These are phyloP conservation scores for Colletotrichum sp. DNA, from an alignment of 2,329 filamentous ascomycete genomes.

Conservation along the genomic window DNA sequence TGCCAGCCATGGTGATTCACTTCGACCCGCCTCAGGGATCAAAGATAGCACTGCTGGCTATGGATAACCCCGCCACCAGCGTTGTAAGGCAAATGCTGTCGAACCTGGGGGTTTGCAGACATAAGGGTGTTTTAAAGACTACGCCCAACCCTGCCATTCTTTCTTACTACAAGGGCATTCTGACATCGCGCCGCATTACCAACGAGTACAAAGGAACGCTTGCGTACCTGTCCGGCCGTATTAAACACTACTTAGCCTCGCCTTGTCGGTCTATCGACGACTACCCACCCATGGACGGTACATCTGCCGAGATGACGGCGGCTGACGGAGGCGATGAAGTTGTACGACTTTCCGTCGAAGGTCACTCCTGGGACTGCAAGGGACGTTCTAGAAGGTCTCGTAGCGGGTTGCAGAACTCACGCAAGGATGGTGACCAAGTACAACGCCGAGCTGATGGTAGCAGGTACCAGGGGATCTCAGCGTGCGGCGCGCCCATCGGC, in stretches of 20 bases:
- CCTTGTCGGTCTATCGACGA: neutral
- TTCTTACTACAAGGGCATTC: neutral
- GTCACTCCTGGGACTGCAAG: neutral
- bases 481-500: neutral
- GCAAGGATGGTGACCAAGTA: neutral
- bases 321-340: neutral
- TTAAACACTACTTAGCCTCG: neutral
- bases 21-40: neutral
- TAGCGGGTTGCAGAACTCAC: neutral
- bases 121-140: neutral
- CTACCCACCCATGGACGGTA: neutral
- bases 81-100: neutral
- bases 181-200: neutral
- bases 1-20: neutral
- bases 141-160: neutral
- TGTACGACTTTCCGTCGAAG: neutral
- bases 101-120: neutral
- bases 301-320: neutral
- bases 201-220: neutral
- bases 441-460: neutral
- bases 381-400: neutral
- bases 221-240: neutral
- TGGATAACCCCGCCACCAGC: neutral
- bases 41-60: neutral
- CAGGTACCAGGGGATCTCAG: neutral